Evolutionary conservation across 805 yeast genomes (phyloP), one percentile per base, ranked within the genome.

Genomic region (Ogataea methylovora): DNA sequence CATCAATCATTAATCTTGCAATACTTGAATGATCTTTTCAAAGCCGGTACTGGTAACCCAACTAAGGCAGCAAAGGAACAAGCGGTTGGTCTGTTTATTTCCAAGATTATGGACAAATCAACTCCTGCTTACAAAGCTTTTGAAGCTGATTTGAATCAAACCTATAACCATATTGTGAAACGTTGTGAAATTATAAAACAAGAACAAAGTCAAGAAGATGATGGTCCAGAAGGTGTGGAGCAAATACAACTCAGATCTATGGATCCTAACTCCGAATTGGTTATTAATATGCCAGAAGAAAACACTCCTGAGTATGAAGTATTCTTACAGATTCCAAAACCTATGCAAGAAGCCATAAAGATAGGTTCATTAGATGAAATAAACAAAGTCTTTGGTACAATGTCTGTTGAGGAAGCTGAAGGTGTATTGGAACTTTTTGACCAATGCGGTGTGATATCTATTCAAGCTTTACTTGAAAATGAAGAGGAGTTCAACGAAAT

Each of bases 201-300:
- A 33, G 84, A 83, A 47, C 65, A 65, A 25, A 56, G 46, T 5
- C 34, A 40, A 27, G 43, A 40, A 6, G 65, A 54, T 5, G 60
- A 49, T 8, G 69, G 54, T 24, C 63, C 57, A 20, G 88, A 76
- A 30, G 68, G 58, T n/a, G 90, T 78, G 33, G 90, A 79, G 37
- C 77, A 81, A 40, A 87, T 90, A 44, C 98, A 90, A 60, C 67
- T 90, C 52, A 84, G 84, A 51, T 76, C 95, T 0, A 70, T 88
- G 38, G 97, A 90, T 57, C 95, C 92, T 27, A 70, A 78, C 38
- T 74, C 87, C 2, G 79, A 81, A 55, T 66, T 90, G 29, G 68
- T 74, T 31, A 85, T 90, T 11, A 71, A 67, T 38, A 60, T 84
- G 12, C 96, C 96, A 6, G 59, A 60, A 34, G 71, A 71, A n/a